phyloP scores from a whole-genome alignment of 176 grass and related monocot species.

The Stipa capillata region DNA sequence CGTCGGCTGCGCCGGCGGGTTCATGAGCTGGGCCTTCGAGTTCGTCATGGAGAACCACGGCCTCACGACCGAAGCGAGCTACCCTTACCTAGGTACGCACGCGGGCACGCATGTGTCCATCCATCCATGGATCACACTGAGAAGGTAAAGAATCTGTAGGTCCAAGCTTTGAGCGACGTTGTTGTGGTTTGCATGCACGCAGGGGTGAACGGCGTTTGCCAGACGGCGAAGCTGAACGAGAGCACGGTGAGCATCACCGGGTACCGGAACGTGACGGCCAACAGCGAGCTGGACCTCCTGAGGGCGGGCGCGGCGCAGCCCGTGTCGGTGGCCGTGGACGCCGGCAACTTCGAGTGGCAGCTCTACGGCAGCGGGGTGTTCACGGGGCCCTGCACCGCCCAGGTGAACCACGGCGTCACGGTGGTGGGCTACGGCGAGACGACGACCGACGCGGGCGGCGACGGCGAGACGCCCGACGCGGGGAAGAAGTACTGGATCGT shows the following conservation, averaged over 20 bases:
- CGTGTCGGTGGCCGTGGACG: conserved; percentile 47
- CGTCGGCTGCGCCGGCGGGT: conserved; percentile 47
- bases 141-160: too few species aligned
- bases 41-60: conserved; percentile 52
- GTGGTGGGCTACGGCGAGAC: conserved; percentile 60
- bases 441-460: not conserved
- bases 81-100: conserved; percentile 51
- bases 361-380: conserved; percentile 59
- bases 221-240: conserved; percentile 14
- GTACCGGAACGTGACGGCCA: conserved; percentile 38
- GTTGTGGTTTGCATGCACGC: not conserved
- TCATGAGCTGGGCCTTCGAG: conserved; percentile 28
- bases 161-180: not conserved
- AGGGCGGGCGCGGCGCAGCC: conserved; percentile 44
- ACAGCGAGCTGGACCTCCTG: conserved; percentile 37
- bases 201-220: conserved; percentile 12
- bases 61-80: conserved; percentile 42
- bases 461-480: not conserved
- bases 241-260: conserved; percentile 26
- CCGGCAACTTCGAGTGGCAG: conserved; percentile 31
- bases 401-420: conserved; percentile 54
- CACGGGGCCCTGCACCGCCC: conserved; percentile 39
- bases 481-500: conserved; percentile 54
- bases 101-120: not conserved
- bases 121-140: too few species aligned